phyloP scores from a whole-genome alignment of 140 eudicot species.

The Bidens hawaiensis region DNA sequence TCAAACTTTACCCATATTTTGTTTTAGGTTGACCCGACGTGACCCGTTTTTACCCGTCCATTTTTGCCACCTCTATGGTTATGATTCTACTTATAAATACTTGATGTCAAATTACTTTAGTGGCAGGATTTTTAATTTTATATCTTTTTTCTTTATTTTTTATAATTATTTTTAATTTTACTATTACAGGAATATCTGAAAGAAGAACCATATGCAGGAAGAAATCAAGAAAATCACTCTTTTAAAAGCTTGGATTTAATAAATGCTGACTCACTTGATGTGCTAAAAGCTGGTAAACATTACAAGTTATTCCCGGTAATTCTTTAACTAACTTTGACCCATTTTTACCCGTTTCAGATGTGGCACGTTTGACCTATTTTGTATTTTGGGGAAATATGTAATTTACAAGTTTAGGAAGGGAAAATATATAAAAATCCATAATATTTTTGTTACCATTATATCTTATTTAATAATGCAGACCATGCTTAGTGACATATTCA shows the following conservation, averaged over 20 bases:
- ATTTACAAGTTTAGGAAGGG: too few relatives aligned
- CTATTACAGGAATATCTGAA: conserved; percentile 57
- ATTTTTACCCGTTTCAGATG: too few relatives aligned
- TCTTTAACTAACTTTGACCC: neutral
- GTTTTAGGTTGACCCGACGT: neutral
- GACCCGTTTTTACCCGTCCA: neutral
- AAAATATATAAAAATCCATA: too few relatives aligned
- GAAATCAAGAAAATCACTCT: conserved; percentile 69
- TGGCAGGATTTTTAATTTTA: neutral
- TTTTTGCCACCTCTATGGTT: neutral
- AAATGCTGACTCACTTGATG: conserved; percentile 71
- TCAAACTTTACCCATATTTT: neutral
- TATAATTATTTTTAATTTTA: neutral
- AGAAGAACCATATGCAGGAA: conserved; percentile 79
- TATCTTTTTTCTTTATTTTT: too few relatives aligned
- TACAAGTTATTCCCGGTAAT: conserved; percentile 78
- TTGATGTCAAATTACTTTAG: neutral
- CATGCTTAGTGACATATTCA: too few relatives aligned
- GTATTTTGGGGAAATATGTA: too few relatives aligned
- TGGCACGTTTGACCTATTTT: too few relatives aligned
- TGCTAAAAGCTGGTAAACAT: conserved; percentile 76
- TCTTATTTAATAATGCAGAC: too few relatives aligned
- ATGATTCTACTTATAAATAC: neutral
- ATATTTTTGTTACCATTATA: too few relatives aligned
- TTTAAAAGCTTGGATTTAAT: conserved; percentile 44